Evolutionary conservation across 805 yeast genomes (phyloP).

Genomic region (Lipomyces mesembrius): DNA sequence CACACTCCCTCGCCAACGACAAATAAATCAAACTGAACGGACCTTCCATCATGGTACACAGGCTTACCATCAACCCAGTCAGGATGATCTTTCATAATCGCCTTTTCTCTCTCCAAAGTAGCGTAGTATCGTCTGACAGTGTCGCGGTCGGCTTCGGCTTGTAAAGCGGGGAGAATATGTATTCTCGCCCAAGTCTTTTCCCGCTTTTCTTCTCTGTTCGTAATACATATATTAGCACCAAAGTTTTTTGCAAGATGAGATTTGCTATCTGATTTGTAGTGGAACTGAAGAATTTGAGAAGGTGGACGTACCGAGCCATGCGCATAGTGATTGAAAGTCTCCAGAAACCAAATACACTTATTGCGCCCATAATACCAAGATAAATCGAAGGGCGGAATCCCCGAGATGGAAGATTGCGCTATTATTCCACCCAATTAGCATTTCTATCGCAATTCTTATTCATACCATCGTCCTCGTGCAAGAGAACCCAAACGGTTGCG

Average conservation of each 20-base stretch:
- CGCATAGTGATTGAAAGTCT: slow-evolving; percentile 64
- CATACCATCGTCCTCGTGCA: too few species aligned
- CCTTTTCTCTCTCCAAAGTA: slow-evolving; percentile 70
- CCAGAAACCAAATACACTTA: slow-evolving; percentile 68
- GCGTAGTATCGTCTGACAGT: slow-evolving; percentile 70
- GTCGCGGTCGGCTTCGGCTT: slow-evolving; percentile 84
- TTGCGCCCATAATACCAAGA: slow-evolving; percentile 64
- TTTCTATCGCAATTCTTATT: not conserved
- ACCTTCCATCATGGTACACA: slow-evolving; percentile 54
- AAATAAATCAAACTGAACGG: slow-evolving; percentile 35
- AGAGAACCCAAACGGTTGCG: too few species aligned
- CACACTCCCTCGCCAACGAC: not conserved
- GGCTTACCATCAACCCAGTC: slow-evolving; percentile 63
- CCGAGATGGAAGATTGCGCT: slow-evolving; percentile 78
- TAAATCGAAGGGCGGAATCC: slow-evolving; percentile 81
- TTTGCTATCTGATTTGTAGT: not conserved
- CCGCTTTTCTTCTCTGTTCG: slow-evolving; percentile 61
- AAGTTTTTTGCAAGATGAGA: not conserved
- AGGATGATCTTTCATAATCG: slow-evolving; percentile 63
- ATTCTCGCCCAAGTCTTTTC: slow-evolving; percentile 81
- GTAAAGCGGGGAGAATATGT: slow-evolving; percentile 69
- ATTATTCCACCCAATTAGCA: not conserved
- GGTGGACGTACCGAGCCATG: slow-evolving; percentile 54
- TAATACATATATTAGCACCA: not conserved
- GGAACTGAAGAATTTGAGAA: not conserved